phyloP scores from a whole-genome alignment of 208 protist genomes.

The Trypanosomatidae sp. region DNA sequence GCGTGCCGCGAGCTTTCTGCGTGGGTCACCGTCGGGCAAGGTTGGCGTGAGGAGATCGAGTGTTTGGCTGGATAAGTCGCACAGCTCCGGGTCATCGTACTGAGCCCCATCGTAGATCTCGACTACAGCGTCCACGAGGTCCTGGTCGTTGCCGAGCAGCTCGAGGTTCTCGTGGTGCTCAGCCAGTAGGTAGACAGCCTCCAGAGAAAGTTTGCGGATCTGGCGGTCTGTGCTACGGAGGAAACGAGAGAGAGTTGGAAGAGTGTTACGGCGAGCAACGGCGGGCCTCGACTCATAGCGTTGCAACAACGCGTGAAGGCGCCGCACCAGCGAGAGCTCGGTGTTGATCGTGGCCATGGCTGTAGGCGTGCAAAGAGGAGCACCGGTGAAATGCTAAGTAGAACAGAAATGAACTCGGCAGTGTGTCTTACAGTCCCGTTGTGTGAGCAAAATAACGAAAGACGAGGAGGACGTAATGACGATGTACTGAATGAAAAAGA shows the following conservation, averaged over 20 bases:
- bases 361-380: background rate
- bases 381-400: background rate
- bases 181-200: slow-evolving; percentile 72
- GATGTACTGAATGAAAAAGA: background rate
- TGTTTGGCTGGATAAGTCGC: slow-evolving; percentile 44
- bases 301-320: slow-evolving; percentile 69
- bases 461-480: background rate
- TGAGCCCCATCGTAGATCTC: slow-evolving; percentile 71
- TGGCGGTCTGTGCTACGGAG: slow-evolving; percentile 79
- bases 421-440: background rate
- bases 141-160: slow-evolving; percentile 47
- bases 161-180: slow-evolving; percentile 89
- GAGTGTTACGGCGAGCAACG: slow-evolving; percentile 82
- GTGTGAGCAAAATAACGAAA: background rate
- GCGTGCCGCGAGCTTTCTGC: slow-evolving; percentile 26
- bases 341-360: slow-evolving; percentile 66
- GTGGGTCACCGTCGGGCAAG: slow-evolving; percentile 51
- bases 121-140: slow-evolving; percentile 56
- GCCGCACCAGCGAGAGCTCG: slow-evolving; percentile 78
- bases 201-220: slow-evolving; percentile 65
- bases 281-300: slow-evolving; percentile 79
- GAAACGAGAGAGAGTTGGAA: slow-evolving; percentile 81
- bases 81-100: slow-evolving; percentile 81
- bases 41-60: slow-evolving; percentile 51
- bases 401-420: background rate